Conservation (phyloP, 345 rosid species). For the Dipteronia dyeriana region DNA sequence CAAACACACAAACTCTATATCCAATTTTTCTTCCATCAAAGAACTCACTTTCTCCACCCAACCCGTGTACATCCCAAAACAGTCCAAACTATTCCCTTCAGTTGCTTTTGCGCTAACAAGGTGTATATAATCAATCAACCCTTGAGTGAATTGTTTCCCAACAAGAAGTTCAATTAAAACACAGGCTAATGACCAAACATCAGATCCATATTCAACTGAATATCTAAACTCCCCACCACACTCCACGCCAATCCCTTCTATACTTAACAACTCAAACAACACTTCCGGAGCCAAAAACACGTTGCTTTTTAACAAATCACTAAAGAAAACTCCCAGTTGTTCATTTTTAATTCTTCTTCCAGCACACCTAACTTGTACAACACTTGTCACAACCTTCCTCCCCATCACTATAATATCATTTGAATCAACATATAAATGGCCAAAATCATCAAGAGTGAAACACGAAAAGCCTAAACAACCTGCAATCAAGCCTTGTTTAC, state of each 20-base stretch:
- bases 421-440: slow-evolving; percentile 57
- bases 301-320: slow-evolving; percentile 36
- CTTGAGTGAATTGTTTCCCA: slow-evolving; percentile 48
- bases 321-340: slow-evolving; percentile 34
- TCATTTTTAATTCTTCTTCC: slow-evolving; percentile 31
- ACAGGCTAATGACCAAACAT: slow-evolving; percentile 78
- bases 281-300: slow-evolving; percentile 67
- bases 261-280: slow-evolving; percentile 48
- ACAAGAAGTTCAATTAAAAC: slow-evolving; percentile 54
- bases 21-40: slow-evolving; percentile 38
- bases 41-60: slow-evolving; percentile 44
- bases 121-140: slow-evolving; percentile 37
- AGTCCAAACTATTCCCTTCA: slow-evolving; percentile 34
- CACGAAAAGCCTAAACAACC: slow-evolving; percentile 65
- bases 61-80: slow-evolving; percentile 30
- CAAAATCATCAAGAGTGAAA: slow-evolving; percentile 60
- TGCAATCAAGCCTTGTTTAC: slow-evolving; percentile 48
- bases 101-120: slow-evolving; percentile 23
- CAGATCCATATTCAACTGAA: slow-evolving; percentile 46
- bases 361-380: slow-evolving; percentile 29
- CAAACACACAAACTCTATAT: slow-evolving; percentile 37
- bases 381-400: slow-evolving; percentile 32
- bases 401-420: slow-evolving; percentile 48
- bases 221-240: slow-evolving; percentile 17
- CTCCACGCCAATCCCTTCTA: slow-evolving; percentile 30